Conservation (phyloP, 2,329 filamentous ascomycete species). For the Madurella mycetomatis region DNA sequence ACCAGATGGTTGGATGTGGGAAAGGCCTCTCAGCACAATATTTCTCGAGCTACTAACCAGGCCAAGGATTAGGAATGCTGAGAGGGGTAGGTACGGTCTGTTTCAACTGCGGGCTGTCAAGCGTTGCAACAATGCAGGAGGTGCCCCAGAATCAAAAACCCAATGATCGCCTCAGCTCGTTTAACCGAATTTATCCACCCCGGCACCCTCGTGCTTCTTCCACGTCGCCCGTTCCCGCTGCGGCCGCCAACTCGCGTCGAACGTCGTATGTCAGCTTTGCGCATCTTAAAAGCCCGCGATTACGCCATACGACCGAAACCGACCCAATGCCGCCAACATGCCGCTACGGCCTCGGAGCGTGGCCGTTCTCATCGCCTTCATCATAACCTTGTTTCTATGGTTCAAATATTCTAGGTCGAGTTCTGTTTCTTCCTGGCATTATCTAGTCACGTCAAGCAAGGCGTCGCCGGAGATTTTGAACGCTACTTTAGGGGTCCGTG, state of each 20-base stretch:
- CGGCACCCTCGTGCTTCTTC: not conserved
- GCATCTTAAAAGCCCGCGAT: too few species aligned
- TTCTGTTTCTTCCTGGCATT: not conserved
- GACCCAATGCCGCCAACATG: not conserved
- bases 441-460: not conserved
- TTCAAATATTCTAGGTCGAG: not conserved
- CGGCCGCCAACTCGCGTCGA: not conserved
- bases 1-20: too few species aligned
- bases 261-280: not conserved
- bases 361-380: not conserved
- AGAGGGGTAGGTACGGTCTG: too few species aligned
- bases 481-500: not conserved
- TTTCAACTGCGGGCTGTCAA: too few species aligned
- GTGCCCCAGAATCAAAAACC: not conserved
- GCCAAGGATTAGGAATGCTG: too few species aligned
- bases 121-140: too few species aligned
- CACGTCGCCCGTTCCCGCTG: not conserved
- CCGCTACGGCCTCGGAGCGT: not conserved
- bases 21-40: too few species aligned
- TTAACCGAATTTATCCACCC: not conserved
- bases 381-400: constrained; percentile 1
- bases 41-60: too few species aligned
- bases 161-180: not conserved
- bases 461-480: not conserved
- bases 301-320: too few species aligned